Percentiles rank a stretch among this genome's conserved stretches.
Conservation (phyloP, 768 basidiomycete species). For the Steccherinum ochraceum region DNA sequence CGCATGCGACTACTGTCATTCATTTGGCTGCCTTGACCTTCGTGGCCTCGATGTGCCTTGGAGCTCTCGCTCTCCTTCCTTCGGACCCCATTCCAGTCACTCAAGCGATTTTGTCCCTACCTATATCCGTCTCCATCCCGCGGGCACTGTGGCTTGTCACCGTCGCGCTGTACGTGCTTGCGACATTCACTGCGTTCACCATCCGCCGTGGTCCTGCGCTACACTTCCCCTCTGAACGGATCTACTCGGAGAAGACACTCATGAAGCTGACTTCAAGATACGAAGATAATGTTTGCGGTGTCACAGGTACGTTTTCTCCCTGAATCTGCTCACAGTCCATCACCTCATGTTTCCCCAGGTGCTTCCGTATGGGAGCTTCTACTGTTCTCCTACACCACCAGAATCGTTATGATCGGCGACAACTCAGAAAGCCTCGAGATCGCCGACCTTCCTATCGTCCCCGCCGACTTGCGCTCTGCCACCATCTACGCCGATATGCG, state of each 20-base stretch:
- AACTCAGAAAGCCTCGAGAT: constrained; percentile 70
- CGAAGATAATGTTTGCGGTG: constrained; percentile 71
- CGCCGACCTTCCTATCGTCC: constrained; percentile 81
- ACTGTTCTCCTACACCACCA: constrained; percentile 82
- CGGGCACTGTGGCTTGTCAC: constrained; percentile 45
- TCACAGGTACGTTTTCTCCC: constrained; percentile 32
- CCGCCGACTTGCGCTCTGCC: constrained; percentile 62
- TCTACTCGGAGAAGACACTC: constrained; percentile 71
- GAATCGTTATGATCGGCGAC: constrained; percentile 82
- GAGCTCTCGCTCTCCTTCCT: constrained; percentile 52
- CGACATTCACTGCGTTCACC: constrained; percentile 34
- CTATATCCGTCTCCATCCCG: constrained; percentile 11
- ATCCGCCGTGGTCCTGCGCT: constrained; percentile 71
- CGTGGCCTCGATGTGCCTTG: constrained; percentile 39
- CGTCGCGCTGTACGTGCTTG: constrained; percentile 42
- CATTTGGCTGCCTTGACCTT: constrained; percentile 57
- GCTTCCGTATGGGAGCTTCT: constrained; percentile 56
- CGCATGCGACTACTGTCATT: constrained; percentile 33
- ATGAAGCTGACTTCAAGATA: constrained; percentile 52
- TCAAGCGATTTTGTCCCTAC: constrained; percentile 16
- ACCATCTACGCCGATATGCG: constrained; percentile 64
- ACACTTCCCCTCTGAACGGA: constrained; percentile 63
- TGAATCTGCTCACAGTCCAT: not conserved
- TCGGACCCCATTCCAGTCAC: constrained; percentile 29
- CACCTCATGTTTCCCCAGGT: constrained; percentile 26